These are phyloP conservation scores for Blastomyces percursus DNA, from an alignment of 2,329 filamentous ascomycete species.

Conservation along the genomic window DNA sequence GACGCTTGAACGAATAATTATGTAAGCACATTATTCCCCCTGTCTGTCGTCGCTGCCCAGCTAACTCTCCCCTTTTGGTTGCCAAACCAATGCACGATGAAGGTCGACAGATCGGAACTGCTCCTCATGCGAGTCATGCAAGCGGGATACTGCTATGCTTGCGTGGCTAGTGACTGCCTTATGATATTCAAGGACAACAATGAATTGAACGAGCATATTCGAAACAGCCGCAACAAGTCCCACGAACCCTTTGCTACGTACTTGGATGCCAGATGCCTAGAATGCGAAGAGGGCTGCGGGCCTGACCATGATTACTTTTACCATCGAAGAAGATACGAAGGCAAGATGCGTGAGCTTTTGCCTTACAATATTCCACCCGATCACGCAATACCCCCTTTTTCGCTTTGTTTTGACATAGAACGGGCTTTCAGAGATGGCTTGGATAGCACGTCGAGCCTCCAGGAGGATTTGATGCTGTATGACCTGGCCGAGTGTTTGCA, in stretches of 20 bases:
- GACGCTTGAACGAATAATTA: too few species aligned
- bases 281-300: neutral
- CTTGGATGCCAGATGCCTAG: neutral
- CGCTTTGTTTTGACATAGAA: slow-evolving; percentile 3
- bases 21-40: too few species aligned
- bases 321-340: slow-evolving; percentile 1
- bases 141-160: slow-evolving; percentile 5
- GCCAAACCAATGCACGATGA: neutral
- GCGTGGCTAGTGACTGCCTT: neutral
- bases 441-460: neutral
- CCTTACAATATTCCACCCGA: neutral
- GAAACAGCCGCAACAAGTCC: neutral
- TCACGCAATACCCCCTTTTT: neutral
- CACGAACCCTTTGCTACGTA: slow-evolving; percentile 4
- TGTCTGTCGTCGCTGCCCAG: neutral
- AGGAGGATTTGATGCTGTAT: slow-evolving; percentile 3
- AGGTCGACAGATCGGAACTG: slow-evolving; percentile 2
- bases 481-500: slow-evolving; percentile 1
- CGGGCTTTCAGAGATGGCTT: neutral
- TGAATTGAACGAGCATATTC: neutral
- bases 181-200: neutral
- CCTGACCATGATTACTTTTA: slow-evolving; percentile 3
- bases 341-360: slow-evolving; percentile 1
- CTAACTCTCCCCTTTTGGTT: neutral
- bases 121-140: neutral